Percentiles rank a stretch among this genome's conserved stretches.
phyloP scores from a whole-genome alignment of 306 rosid species.

The Cucumis melo region DNA sequence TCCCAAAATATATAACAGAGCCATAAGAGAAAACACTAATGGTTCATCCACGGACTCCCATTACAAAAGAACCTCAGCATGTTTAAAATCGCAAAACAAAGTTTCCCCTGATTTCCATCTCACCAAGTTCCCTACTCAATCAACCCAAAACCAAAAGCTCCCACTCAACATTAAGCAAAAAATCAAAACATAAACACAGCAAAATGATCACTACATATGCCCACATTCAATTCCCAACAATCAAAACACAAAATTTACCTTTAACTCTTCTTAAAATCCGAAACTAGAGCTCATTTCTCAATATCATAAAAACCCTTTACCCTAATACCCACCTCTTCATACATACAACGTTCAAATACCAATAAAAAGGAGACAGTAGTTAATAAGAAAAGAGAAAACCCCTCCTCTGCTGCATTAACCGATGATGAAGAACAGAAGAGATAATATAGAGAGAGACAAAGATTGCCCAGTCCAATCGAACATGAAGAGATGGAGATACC shows the following conservation, averaged over 20 bases:
- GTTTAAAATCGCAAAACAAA: neutral
- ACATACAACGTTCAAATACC: neutral
- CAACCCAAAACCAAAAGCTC: neutral
- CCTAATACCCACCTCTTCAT: neutral
- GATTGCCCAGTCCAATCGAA: neutral
- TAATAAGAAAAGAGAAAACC: neutral
- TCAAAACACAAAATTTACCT: neutral
- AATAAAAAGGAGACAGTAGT: neutral
- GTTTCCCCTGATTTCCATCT: neutral
- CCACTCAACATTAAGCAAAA: neutral
- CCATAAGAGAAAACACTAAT: neutral
- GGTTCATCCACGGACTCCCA: neutral
- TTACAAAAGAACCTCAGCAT: neutral
- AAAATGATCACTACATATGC: neutral
- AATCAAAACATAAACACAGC: neutral
- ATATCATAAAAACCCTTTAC: neutral
- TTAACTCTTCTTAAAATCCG: neutral
- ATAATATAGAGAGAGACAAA: neutral
- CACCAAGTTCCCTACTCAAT: neutral
- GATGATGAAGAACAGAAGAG: neutral
- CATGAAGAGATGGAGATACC: neutral
- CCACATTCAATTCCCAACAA: neutral
- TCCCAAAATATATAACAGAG: neutral
- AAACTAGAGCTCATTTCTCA: neutral
- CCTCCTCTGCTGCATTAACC: neutral